phyloP scores from a whole-genome alignment of 495 filamentous ascomycete genomes.

The Margaritispora aquatica region DNA sequence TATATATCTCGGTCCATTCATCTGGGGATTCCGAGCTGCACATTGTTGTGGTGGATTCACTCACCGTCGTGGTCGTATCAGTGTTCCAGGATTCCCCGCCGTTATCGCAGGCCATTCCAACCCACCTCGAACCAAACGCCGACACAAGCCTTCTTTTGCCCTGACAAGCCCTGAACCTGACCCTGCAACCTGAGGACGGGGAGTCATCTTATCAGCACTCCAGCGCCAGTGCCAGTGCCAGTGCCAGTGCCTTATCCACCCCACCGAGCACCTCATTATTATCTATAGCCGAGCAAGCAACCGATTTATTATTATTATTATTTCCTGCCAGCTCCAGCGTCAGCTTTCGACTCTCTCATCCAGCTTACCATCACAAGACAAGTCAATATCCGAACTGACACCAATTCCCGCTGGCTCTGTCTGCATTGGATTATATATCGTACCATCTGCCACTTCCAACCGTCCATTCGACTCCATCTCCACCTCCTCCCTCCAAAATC shows the following conservation, averaged over 20 bases:
- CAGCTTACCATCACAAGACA: neutral
- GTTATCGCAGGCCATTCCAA: constrained; percentile 3
- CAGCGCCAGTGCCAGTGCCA: neutral
- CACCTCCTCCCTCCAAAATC: neutral
- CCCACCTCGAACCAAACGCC: neutral
- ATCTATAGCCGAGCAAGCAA: too few relatives aligned
- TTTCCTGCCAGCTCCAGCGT: neutral
- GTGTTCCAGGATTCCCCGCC: neutral
- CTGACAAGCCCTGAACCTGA: too few relatives aligned
- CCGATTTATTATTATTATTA: neutral
- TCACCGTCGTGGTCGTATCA: constrained; percentile 6
- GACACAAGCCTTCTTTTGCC: neutral
- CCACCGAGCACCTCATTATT: too few relatives aligned
- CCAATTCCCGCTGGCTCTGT: too few relatives aligned
- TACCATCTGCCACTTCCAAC: neutral
- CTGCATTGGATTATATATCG: too few relatives aligned
- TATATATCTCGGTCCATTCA: neutral
- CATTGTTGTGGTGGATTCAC: neutral
- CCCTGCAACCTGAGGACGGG: too few relatives aligned
- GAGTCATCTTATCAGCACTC: constrained; percentile 7
- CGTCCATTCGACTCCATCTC: neutral
- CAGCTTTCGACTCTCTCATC: neutral
- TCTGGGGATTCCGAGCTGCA: neutral
- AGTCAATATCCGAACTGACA: neutral
- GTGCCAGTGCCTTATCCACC: neutral